Evolutionary conservation across 2,329 filamentous ascomycete genomes (phyloP), one percentile per base, ranked within the genome.

Genomic region (Aspergillus viridinutans): DNA sequence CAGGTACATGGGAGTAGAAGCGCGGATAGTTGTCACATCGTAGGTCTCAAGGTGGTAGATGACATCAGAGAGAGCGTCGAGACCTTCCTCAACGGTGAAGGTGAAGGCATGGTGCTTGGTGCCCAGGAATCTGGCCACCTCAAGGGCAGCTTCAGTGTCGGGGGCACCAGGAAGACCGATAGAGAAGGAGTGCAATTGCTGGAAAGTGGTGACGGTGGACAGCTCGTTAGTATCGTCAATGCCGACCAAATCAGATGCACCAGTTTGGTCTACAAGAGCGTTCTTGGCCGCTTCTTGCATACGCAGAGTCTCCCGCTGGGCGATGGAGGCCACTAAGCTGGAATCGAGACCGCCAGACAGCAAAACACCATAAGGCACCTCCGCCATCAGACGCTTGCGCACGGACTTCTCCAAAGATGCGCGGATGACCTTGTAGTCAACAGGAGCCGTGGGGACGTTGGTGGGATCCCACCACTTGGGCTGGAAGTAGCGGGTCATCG

Each of bases 51-150:
- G 86, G 78, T 99, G 94, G 80, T 89, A 97, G 73, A 99, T 97
- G 72, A 99, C 94, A 75, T 99, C 94, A 38, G 90, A 95, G 7
- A 99, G 85, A 20, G 94, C 93, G 78, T 99, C 93, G 71, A 99
- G 88, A 58, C 94, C 94, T 71, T 99, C 94, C 75, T 99, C 90
- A 56, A 99, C 88, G 60, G 94, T 97, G 76, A 99, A 99, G 54
- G 92, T 97, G 83, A 99, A 95, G 69, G 92, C 90, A 78, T 99
- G 92, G 76, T 99, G 94, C 81, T 94, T 95, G 56, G 94, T 99
- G 70, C 94, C 95, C 45, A 99, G 85, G 82, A 96, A 99, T 75
- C 93, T 90, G 70, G 94, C 94, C 20, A 97, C 94, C 78, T 97
- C 90, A 56, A 92, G 80, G 20, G 94, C 94, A 49, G 94, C 94